Conservation (phyloP, 23 red algal species). For the Gracilaria vermiculophylla region DNA sequence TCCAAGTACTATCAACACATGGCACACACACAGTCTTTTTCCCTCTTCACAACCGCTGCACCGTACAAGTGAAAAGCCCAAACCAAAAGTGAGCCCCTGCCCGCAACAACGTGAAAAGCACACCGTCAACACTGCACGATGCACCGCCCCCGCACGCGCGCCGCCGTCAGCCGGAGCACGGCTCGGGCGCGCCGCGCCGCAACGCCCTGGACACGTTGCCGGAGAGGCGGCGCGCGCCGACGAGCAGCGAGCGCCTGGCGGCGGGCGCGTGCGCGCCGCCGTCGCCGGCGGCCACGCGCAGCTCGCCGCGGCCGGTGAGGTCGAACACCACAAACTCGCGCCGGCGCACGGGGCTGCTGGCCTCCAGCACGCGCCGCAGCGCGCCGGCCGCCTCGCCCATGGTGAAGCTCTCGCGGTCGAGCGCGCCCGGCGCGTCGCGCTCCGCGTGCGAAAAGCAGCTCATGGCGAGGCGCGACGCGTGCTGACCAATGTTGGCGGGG, state of each 20-base stretch:
- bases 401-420: constrained; percentile 13
- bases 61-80: no score
- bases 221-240: neutral
- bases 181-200: neutral
- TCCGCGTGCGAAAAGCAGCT: constrained; percentile 13
- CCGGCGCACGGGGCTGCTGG: constrained; percentile 10
- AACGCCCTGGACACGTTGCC: constrained; percentile 4
- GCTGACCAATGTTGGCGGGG: neutral
- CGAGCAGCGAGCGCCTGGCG: neutral
- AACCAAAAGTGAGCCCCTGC: no score
- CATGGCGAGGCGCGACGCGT: neutral
- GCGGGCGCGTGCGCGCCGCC: no score
- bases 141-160: neutral
- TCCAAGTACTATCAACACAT: no score
- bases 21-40: no score
- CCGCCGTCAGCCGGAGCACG: neutral
- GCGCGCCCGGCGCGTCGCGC: neutral
- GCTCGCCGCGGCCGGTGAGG: neutral
- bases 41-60: no score
- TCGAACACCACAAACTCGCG: constrained; percentile 24
- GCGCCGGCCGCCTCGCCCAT: neutral
- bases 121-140: no score
- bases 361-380: neutral
- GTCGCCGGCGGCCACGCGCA: no score
- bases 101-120: no score